Conservation (phyloP, 2,329 filamentous ascomycete species). For the Fusarium sublunatum region DNA sequence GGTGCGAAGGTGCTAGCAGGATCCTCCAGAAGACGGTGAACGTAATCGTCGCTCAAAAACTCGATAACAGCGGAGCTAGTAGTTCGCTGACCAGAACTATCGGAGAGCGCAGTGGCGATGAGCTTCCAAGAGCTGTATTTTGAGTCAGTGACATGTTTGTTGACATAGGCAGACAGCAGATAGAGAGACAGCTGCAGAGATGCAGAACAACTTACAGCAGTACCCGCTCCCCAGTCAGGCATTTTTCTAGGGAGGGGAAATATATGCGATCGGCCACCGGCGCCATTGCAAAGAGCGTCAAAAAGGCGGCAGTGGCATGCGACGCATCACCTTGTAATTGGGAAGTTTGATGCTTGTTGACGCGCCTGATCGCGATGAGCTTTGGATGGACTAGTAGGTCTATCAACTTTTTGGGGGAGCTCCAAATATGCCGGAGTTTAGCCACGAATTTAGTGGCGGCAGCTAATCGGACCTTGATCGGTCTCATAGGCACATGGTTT, state of each 20-base stretch:
- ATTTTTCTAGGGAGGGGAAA: slow-evolving; percentile 86
- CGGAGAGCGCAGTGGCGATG: slow-evolving; percentile 65
- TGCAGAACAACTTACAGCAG: slow-evolving; percentile 73
- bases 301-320: slow-evolving; percentile 54
- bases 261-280: slow-evolving; percentile 76
- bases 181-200: slow-evolving; percentile 13
- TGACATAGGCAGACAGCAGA: slow-evolving; percentile 21
- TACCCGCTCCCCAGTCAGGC: slow-evolving; percentile 81
- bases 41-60: slow-evolving; percentile 78
- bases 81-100: slow-evolving; percentile 68
- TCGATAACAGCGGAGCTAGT: slow-evolving; percentile 66
- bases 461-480: slow-evolving; percentile 41
- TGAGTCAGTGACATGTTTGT: slow-evolving; percentile 42
- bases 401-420: slow-evolving; percentile 49
- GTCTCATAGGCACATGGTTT: slow-evolving; percentile 3
- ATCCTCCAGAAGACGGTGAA: slow-evolving; percentile 73
- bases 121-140: slow-evolving; percentile 70
- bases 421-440: slow-evolving; percentile 44
- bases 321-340: slow-evolving; percentile 53
- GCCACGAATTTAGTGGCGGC: slow-evolving; percentile 33
- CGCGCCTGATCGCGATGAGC: slow-evolving; percentile 51
- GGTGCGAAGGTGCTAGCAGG: slow-evolving; percentile 76
- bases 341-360: slow-evolving; percentile 48
- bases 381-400: slow-evolving; percentile 37
- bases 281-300: slow-evolving; percentile 74